These are phyloP conservation scores for Rhododendron mucronatum DNA, from an alignment of 148 eudicot species.

Conservation along the genomic window DNA sequence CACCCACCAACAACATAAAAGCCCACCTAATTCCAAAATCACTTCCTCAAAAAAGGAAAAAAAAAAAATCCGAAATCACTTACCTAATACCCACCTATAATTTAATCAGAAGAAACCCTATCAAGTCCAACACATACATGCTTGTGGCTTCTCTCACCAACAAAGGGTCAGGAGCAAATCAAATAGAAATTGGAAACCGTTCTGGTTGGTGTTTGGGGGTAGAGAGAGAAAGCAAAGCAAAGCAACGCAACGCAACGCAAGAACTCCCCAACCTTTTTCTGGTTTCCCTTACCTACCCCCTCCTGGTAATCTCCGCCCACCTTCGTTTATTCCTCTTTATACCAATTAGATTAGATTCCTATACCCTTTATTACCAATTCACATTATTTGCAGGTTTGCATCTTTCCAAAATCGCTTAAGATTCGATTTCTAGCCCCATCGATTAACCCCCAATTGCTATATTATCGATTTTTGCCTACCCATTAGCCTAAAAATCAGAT, in stretches of 20 bases:
- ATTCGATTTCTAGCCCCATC: neutral
- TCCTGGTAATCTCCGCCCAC: constrained; percentile 11
- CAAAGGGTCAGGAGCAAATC: neutral
- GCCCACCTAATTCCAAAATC: no score
- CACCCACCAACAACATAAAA: no score
- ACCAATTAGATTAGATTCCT: neutral
- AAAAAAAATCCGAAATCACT: neutral
- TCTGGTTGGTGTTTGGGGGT: neutral
- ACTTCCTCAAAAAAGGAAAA: no score
- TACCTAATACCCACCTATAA: neutral
- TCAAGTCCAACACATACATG: neutral
- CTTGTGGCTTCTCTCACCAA: neutral
- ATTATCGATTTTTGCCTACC: neutral
- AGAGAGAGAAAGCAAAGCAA: neutral
- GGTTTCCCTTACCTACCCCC: neutral
- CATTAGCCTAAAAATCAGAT: neutral
- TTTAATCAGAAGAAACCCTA: neutral
- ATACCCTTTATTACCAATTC: neutral
- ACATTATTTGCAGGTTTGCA: neutral
- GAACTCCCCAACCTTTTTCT: neutral
- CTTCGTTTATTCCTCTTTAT: constrained; percentile 2
- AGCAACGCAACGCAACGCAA: constrained; percentile 11
- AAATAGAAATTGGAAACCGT: neutral
- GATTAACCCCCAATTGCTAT: constrained; percentile 8
- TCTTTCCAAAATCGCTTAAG: neutral